phyloP scores from a whole-genome alignment of 2,329 filamentous ascomycete species.

The Monosporascus sp. region DNA sequence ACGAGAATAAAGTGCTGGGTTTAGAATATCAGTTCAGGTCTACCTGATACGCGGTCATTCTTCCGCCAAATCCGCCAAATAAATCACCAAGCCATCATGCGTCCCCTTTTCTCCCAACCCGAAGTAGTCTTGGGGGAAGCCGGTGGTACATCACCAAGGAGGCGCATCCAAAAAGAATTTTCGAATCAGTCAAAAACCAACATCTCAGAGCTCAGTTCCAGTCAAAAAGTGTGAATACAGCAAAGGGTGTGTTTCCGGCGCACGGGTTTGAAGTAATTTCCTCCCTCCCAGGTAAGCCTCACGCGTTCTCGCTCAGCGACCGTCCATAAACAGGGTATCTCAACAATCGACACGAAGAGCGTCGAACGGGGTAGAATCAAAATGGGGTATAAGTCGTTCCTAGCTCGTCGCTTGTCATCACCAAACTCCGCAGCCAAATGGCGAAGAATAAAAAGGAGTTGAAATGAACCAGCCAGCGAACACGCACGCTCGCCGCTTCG shows the following conservation, averaged over 20 bases:
- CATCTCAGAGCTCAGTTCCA: too few relatives aligned
- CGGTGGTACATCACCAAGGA: too few relatives aligned
- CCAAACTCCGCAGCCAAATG: constrained; percentile 11
- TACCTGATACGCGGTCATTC: too few relatives aligned
- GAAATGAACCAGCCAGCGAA: constrained; percentile 15
- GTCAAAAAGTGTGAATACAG: too few relatives aligned
- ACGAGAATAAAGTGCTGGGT: too few relatives aligned
- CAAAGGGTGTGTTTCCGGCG: background rate
- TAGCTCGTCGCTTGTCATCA: constrained; percentile 12
- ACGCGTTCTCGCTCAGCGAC: constrained; percentile 16
- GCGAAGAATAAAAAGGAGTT: constrained; percentile 8
- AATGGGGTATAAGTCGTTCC: constrained; percentile 2
- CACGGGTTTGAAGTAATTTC: background rate
- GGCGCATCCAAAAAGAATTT: too few relatives aligned
- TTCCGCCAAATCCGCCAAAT: too few relatives aligned
- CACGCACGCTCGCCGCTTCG: constrained; percentile 5
- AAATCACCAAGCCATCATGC: too few relatives aligned
- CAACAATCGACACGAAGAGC: constrained; percentile 14
- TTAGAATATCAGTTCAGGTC: too few relatives aligned
- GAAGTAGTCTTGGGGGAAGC: too few relatives aligned
- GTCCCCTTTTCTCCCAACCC: background rate
- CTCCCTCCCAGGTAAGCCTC: background rate
- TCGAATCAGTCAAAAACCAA: too few relatives aligned
- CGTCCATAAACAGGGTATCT: constrained; percentile 20
- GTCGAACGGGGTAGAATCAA: constrained; percentile 1